A percentile compares a stretch with the other conserved stretches of the same genome.
These are phyloP conservation scores for Leptodermis oblonga DNA, from an alignment of 257 asterid species.

Conservation along the genomic window DNA sequence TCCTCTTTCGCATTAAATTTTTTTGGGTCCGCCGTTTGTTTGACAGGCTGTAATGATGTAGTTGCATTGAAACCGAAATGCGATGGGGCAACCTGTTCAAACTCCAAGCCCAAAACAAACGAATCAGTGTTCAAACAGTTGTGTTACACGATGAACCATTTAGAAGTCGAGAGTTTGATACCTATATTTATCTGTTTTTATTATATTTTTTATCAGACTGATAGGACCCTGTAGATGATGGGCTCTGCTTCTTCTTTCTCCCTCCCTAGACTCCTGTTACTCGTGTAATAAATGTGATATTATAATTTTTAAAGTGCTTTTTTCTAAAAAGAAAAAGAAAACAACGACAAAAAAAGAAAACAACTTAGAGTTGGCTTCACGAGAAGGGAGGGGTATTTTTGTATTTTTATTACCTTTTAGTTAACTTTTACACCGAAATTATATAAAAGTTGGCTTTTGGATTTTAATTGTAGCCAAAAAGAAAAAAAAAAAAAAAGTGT, in stretches of 20 bases:
- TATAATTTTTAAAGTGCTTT: no score
- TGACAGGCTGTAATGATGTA: slow-evolving; percentile 13
- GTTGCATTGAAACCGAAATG: slow-evolving; percentile 11
- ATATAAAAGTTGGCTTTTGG: slow-evolving; percentile 18
- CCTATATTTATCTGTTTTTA: no score
- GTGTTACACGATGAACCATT: no score
- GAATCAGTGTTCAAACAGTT: background rate
- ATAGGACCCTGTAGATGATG: no score
- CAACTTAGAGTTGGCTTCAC: slow-evolving; percentile 10
- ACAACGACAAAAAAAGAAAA: background rate
- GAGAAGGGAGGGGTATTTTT: slow-evolving; percentile 6
- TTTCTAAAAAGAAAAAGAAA: no score
- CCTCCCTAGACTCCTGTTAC: no score
- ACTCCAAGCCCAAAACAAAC: background rate
- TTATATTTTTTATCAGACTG: no score
- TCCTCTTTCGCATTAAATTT: background rate
- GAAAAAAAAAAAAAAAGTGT: background rate
- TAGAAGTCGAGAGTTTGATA: no score
- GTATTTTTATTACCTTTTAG: no score
- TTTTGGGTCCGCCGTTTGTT: background rate
- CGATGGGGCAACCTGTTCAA: slow-evolving; percentile 26
- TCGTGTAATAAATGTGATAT: no score
- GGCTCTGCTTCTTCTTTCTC: no score
- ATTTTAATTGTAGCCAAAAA: background rate
- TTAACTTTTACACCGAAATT: slow-evolving; percentile 7